Evolutionary conservation across 257 asterid species (phyloP).

Genomic region (Fraxinus americana): DNA sequence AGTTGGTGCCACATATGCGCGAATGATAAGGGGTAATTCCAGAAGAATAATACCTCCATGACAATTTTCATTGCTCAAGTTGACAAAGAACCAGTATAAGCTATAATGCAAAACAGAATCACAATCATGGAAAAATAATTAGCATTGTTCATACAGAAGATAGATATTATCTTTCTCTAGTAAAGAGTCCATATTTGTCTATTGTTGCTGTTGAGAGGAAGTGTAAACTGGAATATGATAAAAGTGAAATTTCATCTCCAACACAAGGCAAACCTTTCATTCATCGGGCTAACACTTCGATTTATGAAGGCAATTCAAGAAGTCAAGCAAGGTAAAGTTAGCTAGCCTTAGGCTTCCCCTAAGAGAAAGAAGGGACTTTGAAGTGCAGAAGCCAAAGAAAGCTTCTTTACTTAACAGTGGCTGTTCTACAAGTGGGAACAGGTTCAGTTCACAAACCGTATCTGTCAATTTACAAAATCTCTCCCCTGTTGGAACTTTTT

Average conservation of each 20-base stretch:
- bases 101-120: not conserved
- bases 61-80: not conserved
- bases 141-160: not conserved
- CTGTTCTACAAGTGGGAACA: no score
- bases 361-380: no score
- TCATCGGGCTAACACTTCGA: no score
- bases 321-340: no score
- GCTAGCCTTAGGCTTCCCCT: no score
- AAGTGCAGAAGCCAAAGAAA: no score
- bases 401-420: no score
- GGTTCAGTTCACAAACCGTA: no score
- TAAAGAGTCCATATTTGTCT: not conserved
- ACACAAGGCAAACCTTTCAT: no score
- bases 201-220: not conserved
- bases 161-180: not conserved
- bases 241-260: not conserved
- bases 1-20: conserved; percentile 33
- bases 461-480: no score
- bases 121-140: not conserved
- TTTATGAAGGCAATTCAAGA: no score
- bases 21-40: not conserved
- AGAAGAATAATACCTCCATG: not conserved
- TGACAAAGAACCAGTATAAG: not conserved
- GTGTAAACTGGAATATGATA: not conserved
- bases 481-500: no score